Evolutionary conservation across 2,329 filamentous ascomycete species (phyloP).

Genomic region (Fusarium multiceps): DNA sequence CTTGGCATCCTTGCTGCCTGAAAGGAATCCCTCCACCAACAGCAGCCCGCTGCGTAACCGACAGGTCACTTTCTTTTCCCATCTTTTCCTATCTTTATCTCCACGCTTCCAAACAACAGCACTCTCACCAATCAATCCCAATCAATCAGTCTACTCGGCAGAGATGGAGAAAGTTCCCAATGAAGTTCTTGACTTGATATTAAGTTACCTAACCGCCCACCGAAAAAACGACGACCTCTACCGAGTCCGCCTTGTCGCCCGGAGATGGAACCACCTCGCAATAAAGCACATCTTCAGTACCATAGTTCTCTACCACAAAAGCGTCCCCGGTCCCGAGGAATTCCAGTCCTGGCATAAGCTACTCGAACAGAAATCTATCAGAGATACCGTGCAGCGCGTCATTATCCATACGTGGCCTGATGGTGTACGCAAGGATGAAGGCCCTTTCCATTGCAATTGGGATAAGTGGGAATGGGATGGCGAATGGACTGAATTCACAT

Average conservation of each 20-base stretch:
- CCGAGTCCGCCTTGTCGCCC: background rate
- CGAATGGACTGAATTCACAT: background rate
- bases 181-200: background rate
- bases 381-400: background rate
- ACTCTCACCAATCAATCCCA: background rate
- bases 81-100: background rate
- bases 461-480: background rate
- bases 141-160: background rate
- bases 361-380: background rate
- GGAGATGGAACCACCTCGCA: background rate
- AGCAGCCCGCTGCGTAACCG: background rate
- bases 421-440: background rate
- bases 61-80: background rate
- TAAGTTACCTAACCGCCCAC: rapidly evolving
- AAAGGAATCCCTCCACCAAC: background rate
- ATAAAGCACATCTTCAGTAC: background rate
- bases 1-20: background rate
- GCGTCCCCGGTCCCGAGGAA: too few relatives aligned
- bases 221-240: background rate
- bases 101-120: background rate
- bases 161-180: background rate
- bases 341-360: background rate
- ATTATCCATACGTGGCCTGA: background rate
- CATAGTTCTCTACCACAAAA: background rate
- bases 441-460: background rate